Conservation (phyloP, 257 asterid species). For the Solanum ossicruentum region DNA sequence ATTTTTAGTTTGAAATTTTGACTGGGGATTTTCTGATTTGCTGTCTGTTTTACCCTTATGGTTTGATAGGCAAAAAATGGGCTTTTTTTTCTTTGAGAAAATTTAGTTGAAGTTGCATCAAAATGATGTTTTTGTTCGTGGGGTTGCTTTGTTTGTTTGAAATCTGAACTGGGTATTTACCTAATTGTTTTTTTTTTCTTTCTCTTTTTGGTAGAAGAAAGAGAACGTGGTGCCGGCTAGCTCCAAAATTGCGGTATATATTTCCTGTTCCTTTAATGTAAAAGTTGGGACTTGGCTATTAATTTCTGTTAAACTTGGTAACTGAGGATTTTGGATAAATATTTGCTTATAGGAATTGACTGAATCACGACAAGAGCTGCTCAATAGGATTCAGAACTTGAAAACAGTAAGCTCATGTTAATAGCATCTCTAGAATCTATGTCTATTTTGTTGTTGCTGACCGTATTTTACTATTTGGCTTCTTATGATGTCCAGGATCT, state of each 20-base stretch:
- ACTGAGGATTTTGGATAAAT: not conserved
- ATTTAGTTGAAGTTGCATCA: not conserved
- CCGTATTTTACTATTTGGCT: not conserved
- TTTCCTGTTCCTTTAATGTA: not conserved
- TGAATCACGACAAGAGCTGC: conserved; percentile 79
- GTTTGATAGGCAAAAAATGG: not conserved
- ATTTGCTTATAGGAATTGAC: conserved; percentile 45
- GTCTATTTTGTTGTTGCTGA: not conserved
- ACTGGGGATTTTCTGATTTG: not conserved
- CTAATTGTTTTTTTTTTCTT: not conserved
- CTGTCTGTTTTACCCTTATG: not conserved
- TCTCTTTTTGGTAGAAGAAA: conserved; percentile 27
- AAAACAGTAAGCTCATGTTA: conserved; percentile 44
- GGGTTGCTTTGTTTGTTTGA: not conserved
- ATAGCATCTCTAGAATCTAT: not conserved
- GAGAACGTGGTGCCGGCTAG: conserved; percentile 46
- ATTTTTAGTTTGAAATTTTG: not conserved
- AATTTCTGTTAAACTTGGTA: not conserved
- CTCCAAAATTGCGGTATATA: conserved; percentile 62
- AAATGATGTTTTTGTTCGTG: not conserved
- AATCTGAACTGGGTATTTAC: not conserved
- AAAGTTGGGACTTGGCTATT: not conserved
- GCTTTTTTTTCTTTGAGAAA: not conserved
- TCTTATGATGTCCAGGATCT: conserved; percentile 40
- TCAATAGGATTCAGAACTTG: conserved; percentile 57